Conservation (phyloP, 2,329 filamentous ascomycete species). For the Ophiognomonia clavigignenti-juglandacearum region DNA sequence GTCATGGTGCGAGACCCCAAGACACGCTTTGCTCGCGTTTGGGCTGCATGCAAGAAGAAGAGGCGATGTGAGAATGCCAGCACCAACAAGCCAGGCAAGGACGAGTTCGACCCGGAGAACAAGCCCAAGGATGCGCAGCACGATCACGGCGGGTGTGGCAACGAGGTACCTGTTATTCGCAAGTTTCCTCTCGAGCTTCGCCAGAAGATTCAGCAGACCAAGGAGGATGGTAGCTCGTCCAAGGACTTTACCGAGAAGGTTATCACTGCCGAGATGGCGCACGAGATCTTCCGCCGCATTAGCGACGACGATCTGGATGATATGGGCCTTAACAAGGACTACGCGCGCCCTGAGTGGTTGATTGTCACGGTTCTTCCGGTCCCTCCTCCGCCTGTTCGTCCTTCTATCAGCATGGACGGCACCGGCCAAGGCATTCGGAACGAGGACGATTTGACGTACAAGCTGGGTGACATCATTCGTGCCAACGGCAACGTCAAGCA, state of each 20-base stretch:
- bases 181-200: conserved; percentile 81
- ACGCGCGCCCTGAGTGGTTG: conserved; percentile 98
- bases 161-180: conserved; percentile 80
- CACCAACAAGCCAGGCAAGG: conserved; percentile 61
- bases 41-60: conserved; percentile 88
- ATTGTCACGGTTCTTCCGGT: conserved; percentile 91
- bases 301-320: conserved; percentile 74
- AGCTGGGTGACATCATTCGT: conserved; percentile 95
- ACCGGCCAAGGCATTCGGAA: conserved; percentile 88
- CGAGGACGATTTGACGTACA: conserved; percentile 99
- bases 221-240: conserved; percentile 59
- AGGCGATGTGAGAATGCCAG: conserved; percentile 76
- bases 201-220: conserved; percentile 16
- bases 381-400: conserved; percentile 89
- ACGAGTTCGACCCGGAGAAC: conserved; percentile 57
- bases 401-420: conserved; percentile 95
- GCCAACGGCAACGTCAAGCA: conserved; percentile 93
- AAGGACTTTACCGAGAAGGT: conserved; percentile 29
- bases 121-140: conserved; percentile 51
- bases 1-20: conserved; percentile 87
- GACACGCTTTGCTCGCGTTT: conserved; percentile 86
- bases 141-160: conserved; percentile 89
- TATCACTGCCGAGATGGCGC: conserved; percentile 74
- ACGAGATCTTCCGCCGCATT: conserved; percentile 83
- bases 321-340: conserved; percentile 90